A percentile compares a stretch with the other conserved stretches of the same genome.
These are phyloP conservation scores for Parsonsia alboflavescens DNA, from an alignment of 257 asterid genomes.

Conservation along the genomic window DNA sequence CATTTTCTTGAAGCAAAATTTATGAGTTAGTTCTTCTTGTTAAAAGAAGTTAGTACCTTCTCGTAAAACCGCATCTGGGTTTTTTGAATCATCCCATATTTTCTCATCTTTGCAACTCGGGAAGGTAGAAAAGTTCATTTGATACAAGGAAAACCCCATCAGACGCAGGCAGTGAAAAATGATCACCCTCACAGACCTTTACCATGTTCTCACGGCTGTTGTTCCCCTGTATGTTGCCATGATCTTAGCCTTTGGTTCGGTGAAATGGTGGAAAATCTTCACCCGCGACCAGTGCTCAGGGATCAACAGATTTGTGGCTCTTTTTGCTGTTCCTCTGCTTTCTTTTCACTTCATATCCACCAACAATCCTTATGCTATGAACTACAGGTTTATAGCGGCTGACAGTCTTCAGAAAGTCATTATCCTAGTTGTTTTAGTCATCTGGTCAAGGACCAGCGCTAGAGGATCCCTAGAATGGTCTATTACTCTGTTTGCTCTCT, in stretches of 20 bases:
- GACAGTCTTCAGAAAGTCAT: slow-evolving; percentile 41
- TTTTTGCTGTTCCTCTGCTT: slow-evolving; percentile 45
- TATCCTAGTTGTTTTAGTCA: slow-evolving; percentile 30
- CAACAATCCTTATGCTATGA: slow-evolving; percentile 49
- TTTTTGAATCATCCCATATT: neutral
- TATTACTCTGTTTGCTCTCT: slow-evolving; percentile 41
- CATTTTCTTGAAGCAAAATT: no score
- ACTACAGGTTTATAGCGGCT: slow-evolving; percentile 49
- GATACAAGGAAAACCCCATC: neutral
- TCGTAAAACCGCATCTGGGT: slow-evolving; percentile 11
- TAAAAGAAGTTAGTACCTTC: neutral
- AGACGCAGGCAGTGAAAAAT: slow-evolving; percentile 12
- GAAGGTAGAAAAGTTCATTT: neutral
- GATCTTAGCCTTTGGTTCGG: slow-evolving; percentile 49
- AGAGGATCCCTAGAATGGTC: slow-evolving; percentile 49
- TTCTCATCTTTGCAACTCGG: slow-evolving; percentile 1
- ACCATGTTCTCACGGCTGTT: slow-evolving; percentile 50
- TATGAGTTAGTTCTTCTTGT: neutral
- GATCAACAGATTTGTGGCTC: slow-evolving; percentile 51
- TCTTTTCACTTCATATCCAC: slow-evolving; percentile 45
- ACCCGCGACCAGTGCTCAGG: slow-evolving; percentile 48
- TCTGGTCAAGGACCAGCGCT: slow-evolving; percentile 40
- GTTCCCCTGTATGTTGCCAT: slow-evolving; percentile 48
- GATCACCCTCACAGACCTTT: slow-evolving; percentile 37
- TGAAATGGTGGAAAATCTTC: slow-evolving; percentile 51